phyloP scores from a whole-genome alignment of 1,284 basidiomycete genomes.

The Schizophyllum amplum region DNA sequence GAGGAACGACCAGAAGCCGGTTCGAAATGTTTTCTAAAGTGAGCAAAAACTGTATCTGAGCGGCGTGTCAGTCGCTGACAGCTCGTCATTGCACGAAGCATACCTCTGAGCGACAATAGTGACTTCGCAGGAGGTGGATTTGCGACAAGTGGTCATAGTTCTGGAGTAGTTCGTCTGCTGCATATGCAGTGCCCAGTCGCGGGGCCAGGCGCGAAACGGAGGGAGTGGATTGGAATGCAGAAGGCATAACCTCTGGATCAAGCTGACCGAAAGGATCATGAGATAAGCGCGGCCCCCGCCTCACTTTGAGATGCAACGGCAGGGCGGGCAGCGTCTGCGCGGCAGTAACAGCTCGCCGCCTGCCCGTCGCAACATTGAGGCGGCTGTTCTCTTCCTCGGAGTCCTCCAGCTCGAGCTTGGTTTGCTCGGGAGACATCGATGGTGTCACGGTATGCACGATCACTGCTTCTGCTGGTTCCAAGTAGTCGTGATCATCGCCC shows the following conservation, averaged over 20 bases:
- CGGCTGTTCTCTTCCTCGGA: slow-evolving; percentile 25
- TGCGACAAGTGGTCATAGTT: slow-evolving; percentile 66
- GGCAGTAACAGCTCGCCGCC: slow-evolving; percentile 43
- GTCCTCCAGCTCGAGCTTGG: slow-evolving; percentile 14
- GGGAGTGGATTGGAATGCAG: slow-evolving; percentile 61
- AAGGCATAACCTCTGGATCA: slow-evolving; percentile 35
- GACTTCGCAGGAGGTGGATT: slow-evolving; percentile 69
- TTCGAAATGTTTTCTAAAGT: slow-evolving; percentile 88
- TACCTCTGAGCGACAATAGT: slow-evolving; percentile 91
- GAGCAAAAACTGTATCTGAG: slow-evolving; percentile 12
- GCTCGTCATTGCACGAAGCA: slow-evolving; percentile 14
- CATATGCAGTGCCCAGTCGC: slow-evolving; percentile 34
- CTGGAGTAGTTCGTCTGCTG: slow-evolving; percentile 47
- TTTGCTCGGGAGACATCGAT: slow-evolving; percentile 13
- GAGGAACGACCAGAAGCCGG: slow-evolving; percentile 85
- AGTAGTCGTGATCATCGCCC: slow-evolving; percentile 36
- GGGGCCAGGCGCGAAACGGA: slow-evolving; percentile 42
- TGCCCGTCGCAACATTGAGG: slow-evolving; percentile 15
- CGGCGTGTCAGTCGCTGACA: background rate
- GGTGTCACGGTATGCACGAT: slow-evolving; percentile 20
- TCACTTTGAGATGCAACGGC: slow-evolving; percentile 46
- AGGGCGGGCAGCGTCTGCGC: slow-evolving; percentile 67
- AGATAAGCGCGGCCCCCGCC: slow-evolving; percentile 48
- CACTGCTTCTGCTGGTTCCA: slow-evolving; percentile 39
- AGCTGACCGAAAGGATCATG: slow-evolving; percentile 69